These are phyloP conservation scores for Nemania abortiva DNA, from an alignment of 2,329 filamentous ascomycete species.

Conservation along the genomic window DNA sequence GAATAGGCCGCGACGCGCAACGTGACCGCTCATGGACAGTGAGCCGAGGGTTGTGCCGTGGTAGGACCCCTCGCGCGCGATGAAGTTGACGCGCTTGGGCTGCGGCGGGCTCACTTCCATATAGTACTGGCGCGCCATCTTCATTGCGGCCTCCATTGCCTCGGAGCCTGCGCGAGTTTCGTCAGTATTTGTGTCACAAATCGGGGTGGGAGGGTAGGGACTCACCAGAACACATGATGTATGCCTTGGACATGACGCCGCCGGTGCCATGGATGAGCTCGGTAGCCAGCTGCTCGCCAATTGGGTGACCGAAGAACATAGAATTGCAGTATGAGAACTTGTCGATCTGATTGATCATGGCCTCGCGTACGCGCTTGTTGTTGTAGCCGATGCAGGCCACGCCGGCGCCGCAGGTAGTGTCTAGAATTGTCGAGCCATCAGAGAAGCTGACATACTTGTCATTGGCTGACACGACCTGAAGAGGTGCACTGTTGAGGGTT, in stretches of 20 bases:
- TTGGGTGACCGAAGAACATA: constrained; percentile 65
- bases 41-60: constrained; percentile 77
- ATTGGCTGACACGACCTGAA: neutral
- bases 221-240: constrained; percentile 53
- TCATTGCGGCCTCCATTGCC: constrained; percentile 76
- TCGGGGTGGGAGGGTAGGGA: neutral
- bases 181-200: constrained; percentile 1
- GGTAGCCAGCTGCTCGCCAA: constrained; percentile 60
- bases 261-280: constrained; percentile 56
- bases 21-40: constrained; percentile 70
- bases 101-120: constrained; percentile 67
- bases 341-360: constrained; percentile 65
- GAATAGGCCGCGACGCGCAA: constrained; percentile 69
- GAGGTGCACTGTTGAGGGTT: too few relatives aligned
- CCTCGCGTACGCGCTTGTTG: constrained; percentile 68
- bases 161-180: constrained; percentile 69
- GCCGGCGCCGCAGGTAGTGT: constrained; percentile 79
- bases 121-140: constrained; percentile 75
- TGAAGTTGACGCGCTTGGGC: constrained; percentile 68
- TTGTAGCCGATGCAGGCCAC: constrained; percentile 79
- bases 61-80: constrained; percentile 74
- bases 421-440: constrained; percentile 64
- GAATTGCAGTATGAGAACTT: constrained; percentile 50
- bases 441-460: neutral
- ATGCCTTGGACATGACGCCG: constrained; percentile 54